Conservation (phyloP, 2,329 filamentous ascomycete genomes). For the Corinectria fuckeliana region DNA sequence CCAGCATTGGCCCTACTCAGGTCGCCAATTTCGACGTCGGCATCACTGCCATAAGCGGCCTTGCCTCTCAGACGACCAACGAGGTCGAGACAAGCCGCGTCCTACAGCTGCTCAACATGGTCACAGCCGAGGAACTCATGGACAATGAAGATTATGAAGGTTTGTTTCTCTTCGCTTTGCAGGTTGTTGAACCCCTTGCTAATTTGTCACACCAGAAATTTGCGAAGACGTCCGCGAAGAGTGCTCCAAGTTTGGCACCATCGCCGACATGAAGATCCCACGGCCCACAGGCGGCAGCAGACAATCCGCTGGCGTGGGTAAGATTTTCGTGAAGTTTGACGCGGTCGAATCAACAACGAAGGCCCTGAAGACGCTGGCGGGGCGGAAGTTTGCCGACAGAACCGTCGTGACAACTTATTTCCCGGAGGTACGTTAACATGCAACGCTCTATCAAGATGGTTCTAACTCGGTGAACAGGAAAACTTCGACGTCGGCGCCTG, state of each 20-base stretch:
- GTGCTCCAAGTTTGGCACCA: conserved; percentile 85
- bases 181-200: conserved; percentile 34
- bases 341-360: conserved; percentile 78
- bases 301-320: conserved; percentile 88
- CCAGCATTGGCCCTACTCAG: conserved; percentile 93
- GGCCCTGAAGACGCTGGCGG: conserved; percentile 87
- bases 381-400: conserved; percentile 93
- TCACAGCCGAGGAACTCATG: conserved; percentile 92
- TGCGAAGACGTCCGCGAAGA: conserved; percentile 93
- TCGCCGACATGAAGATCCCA: conserved; percentile 91
- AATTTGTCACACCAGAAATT: conserved; percentile 73
- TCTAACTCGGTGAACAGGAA: conserved; percentile 67
- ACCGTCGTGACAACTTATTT: conserved; percentile 98
- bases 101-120: conserved; percentile 96
- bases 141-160: conserved; percentile 96
- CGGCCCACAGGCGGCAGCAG: conserved; percentile 83
- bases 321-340: conserved; percentile 97
- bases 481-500: conserved; percentile 93
- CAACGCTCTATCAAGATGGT: background rate
- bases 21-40: conserved; percentile 91
- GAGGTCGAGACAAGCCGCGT: conserved; percentile 84
- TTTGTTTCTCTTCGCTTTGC: conserved; percentile 47
- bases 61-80: conserved; percentile 84
- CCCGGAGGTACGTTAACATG: conserved; percentile 70
- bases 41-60: conserved; percentile 96